These are phyloP conservation scores for Corylus americana DNA, from an alignment of 306 rosid genomes.

Conservation along the genomic window DNA sequence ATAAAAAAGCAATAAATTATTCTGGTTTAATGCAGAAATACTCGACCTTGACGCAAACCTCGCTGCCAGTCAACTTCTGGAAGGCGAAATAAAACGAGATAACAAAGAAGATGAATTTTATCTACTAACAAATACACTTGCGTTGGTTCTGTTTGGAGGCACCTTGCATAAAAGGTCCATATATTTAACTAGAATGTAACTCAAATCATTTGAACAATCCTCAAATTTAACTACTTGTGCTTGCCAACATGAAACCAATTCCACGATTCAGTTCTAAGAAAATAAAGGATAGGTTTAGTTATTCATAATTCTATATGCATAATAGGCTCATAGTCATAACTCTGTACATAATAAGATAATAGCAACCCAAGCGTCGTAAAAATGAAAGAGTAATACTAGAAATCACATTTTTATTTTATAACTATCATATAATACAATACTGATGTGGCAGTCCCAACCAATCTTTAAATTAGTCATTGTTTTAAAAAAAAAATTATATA, in stretches of 20 bases:
- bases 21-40: not conserved
- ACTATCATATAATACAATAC: too few species aligned
- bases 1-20: not conserved
- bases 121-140: too few species aligned
- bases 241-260: not conserved
- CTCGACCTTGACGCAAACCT: not conserved
- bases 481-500: too few species aligned
- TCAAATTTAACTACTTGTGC: not conserved
- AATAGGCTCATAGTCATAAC: not conserved
- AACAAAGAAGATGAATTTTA: too few species aligned
- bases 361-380: not conserved
- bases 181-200: not conserved
- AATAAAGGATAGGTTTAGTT: not conserved
- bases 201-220: not conserved
- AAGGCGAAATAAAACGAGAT: not conserved
- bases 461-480: too few species aligned
- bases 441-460: too few species aligned
- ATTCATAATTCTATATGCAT: not conserved
- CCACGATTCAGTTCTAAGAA: not conserved
- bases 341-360: not conserved
- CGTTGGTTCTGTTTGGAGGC: too few species aligned
- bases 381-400: too few species aligned
- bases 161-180: not conserved
- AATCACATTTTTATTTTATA: too few species aligned
- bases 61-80: not conserved